Conservation (phyloP, 1,284 basidiomycete species). For the Ceratobasidium sp. region DNA sequence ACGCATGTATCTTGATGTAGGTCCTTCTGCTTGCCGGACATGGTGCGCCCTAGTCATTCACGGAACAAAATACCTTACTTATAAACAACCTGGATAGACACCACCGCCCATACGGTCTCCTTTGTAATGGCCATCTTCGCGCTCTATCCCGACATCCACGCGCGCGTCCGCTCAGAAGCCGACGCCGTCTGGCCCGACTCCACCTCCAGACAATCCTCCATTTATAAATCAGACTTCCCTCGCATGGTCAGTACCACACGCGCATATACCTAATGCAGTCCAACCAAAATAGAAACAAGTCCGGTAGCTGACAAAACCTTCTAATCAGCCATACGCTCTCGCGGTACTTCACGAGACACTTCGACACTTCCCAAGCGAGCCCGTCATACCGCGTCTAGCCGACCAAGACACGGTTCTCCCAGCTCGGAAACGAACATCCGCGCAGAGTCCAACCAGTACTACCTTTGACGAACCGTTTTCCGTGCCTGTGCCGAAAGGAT, state of each 20-base stretch:
- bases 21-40: constrained; percentile 22
- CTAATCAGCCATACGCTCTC: constrained; percentile 17
- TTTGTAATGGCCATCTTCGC: constrained; percentile 23
- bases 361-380: constrained; percentile 15
- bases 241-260: background rate
- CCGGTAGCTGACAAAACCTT: too few species aligned
- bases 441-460: too few species aligned
- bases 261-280: background rate
- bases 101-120: constrained; percentile 8
- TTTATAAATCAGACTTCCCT: constrained; percentile 15
- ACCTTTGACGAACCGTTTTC: background rate
- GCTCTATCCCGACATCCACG: constrained; percentile 35
- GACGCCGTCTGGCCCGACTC: constrained; percentile 14
- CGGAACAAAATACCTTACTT: background rate
- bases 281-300: too few species aligned
- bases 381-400: constrained; percentile 6
- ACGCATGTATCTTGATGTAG: background rate
- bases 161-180: constrained; percentile 14
- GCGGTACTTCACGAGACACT: constrained; percentile 24
- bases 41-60: background rate
- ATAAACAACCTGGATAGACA: constrained; percentile 5
- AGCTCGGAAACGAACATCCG: background rate
- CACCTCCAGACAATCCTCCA: background rate
- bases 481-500: background rate
- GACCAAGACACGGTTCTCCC: constrained; percentile 12